Evolutionary conservation across 305 asterid species (phyloP).

Genomic region (Fraxinus nigra): DNA sequence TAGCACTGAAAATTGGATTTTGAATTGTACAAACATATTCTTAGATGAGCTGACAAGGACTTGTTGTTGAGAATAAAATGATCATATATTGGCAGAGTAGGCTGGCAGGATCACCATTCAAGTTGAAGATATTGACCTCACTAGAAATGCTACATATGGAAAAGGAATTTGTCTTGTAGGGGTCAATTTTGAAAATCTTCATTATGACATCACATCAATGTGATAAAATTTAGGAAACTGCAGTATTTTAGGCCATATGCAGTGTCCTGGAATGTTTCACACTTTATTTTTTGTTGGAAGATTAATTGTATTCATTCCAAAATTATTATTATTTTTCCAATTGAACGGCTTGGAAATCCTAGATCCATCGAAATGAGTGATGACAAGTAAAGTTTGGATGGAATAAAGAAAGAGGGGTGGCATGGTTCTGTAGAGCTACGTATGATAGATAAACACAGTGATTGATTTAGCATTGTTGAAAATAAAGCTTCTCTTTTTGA

Average conservation of each 20-base stretch:
- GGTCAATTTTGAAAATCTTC: background rate
- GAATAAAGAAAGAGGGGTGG: background rate
- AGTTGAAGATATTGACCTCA: background rate
- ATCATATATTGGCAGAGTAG: constrained; percentile 1
- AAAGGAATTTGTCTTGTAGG: background rate
- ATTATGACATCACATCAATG: background rate
- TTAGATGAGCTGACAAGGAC: background rate
- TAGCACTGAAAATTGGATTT: background rate
- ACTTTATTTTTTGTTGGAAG: background rate
- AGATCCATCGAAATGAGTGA: background rate
- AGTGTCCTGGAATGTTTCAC: background rate
- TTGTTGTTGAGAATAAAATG: background rate
- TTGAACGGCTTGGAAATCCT: background rate
- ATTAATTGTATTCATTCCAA: background rate
- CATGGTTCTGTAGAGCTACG: background rate
- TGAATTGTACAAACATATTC: background rate
- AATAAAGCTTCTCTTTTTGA: background rate
- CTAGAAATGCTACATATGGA: background rate
- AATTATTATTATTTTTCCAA: background rate
- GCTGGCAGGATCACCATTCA: background rate
- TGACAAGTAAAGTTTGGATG: background rate
- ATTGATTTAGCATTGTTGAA: background rate
- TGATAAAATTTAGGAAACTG: background rate
- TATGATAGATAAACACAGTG: background rate
- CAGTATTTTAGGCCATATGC: background rate